Percentiles rank a stretch among this genome's conserved stretches.
These are phyloP conservation scores for Acanthamoeba royreba DNA, from an alignment of 208 protist species.

Conservation along the genomic window DNA sequence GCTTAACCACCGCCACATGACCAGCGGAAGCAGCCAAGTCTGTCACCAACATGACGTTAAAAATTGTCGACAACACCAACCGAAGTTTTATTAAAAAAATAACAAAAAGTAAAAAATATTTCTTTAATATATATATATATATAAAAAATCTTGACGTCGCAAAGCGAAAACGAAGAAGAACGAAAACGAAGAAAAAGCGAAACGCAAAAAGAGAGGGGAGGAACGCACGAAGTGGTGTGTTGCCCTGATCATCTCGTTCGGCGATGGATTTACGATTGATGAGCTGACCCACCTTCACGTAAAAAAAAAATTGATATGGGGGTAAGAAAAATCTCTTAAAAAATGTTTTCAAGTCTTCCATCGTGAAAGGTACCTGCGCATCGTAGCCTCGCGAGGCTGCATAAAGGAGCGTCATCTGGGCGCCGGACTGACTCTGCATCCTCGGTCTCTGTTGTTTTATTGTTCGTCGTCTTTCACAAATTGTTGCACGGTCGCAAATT, in stretches of 20 bases:
- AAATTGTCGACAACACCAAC: too few relatives aligned
- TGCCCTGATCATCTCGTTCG: not conserved
- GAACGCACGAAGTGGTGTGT: conserved; percentile 8
- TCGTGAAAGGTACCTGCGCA: not conserved
- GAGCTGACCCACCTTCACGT: not conserved
- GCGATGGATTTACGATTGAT: not conserved
- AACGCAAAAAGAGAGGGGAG: too few relatives aligned
- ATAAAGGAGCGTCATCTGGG: conserved; percentile 23
- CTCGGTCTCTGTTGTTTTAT: not conserved
- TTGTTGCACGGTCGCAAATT: too few relatives aligned
- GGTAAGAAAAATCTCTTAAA: not conserved
- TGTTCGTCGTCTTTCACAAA: not conserved
- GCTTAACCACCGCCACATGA: conserved; percentile 9
- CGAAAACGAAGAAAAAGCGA: too few relatives aligned
- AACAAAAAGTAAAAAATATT: not conserved
- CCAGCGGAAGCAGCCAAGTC: not conserved
- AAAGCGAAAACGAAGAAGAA: too few relatives aligned
- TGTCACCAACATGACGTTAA: too few relatives aligned
- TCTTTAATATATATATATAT: not conserved
- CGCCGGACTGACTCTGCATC: not conserved
- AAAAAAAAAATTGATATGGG: not conserved
- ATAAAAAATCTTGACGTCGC: too few relatives aligned
- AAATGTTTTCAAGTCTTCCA: not conserved
- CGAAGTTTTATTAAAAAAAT: not conserved
- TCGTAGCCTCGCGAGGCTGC: conserved; percentile 1